Evolutionary conservation across 225 moss, liverwort and hornwort species (phyloP), one percentile per base, ranked within the genome.

Genomic region (Ulota crispa): DNA sequence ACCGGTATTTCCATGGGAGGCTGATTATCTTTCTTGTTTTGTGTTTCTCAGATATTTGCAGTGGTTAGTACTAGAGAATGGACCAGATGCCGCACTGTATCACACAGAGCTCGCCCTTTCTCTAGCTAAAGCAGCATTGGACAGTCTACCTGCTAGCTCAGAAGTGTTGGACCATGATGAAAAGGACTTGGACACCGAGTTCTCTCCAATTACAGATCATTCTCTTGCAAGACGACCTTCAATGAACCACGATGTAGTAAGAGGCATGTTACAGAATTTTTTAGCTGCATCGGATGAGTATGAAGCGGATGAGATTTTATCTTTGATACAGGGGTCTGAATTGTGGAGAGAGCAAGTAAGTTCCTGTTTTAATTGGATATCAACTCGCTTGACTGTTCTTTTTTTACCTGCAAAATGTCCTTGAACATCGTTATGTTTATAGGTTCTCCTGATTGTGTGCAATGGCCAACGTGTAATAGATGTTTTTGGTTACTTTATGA

Each of bases 281-380:
- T 80, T 99, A 79, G 91, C 88, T 75, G 87, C 88, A 32, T 99
- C 98, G 11, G 89, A 96, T 79, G 87, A 83, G 24, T 99, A 99
- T 42, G 84, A 93, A 82, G 91, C 96, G 78, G 85, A 90, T 30
- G 82, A 84, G 74, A 92, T 99, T 74, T 83, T 99, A 68, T 85
- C 86, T 70, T 81, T 88, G 61, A 93, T 99, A 77, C 85, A 91
- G 75, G 94, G 91, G 6, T 96, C 94, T 24, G 87, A 91, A 88
- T 92, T 99, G 20, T 99, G 98, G 98, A 93, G 87, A 87, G 98
- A 99, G 89, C 98, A 99, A 93, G 98, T 95, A 83, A 70, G 86
- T 82, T 68, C 28, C 23, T 64, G 4, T 56, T 45, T 18, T 52
- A 30, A 36, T 67, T 71, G 74, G 45, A 78, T 57, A 27, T 59